These are phyloP conservation scores for Mesembryanthemum crystallinum DNA, from an alignment of 148 eudicot species.

Conservation along the genomic window DNA sequence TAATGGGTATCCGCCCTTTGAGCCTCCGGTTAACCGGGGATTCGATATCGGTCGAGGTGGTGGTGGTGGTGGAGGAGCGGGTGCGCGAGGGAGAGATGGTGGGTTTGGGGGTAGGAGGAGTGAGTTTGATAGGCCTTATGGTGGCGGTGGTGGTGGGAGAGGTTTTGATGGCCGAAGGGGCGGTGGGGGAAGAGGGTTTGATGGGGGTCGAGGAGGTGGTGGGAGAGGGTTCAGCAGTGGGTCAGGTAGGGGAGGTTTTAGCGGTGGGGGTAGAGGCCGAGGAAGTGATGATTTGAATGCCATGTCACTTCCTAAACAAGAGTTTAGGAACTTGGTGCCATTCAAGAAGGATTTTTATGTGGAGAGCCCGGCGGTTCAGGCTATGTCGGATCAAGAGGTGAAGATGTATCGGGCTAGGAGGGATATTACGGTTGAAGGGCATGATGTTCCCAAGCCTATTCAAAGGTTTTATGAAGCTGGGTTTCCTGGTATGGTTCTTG, in stretches of 20 bases:
- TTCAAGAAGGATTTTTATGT: conserved; percentile 84
- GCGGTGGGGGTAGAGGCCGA: conserved; percentile 39
- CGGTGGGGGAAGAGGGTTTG: conserved; percentile 42
- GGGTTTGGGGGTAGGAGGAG: conserved; percentile 33
- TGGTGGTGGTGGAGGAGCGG: conserved; percentile 32
- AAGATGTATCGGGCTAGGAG: conserved; percentile 45
- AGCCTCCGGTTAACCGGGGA: conserved; percentile 56
- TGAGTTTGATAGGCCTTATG: conserved; percentile 26
- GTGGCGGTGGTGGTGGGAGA: conserved; percentile 38
- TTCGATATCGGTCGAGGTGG: conserved; percentile 54
- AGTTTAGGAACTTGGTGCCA: conserved; percentile 68
- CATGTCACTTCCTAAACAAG: conserved; percentile 74
- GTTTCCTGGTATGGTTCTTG: conserved; percentile 63
- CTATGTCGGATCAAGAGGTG: conserved; percentile 46
- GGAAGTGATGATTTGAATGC: conserved; percentile 67
- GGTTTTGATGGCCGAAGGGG: conserved; percentile 40
- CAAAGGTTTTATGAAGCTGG: conserved; percentile 75
- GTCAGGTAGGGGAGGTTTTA: conserved; percentile 33
- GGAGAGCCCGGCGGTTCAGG: conserved; percentile 63
- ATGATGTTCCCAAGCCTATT: conserved; percentile 81
- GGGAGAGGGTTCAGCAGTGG: conserved; percentile 38
- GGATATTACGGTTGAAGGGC: conserved; percentile 86
- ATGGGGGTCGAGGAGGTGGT: conserved; percentile 20
- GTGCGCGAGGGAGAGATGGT: conserved; percentile 33
- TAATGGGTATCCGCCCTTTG: conserved; percentile 54